These are phyloP conservation scores for Solanum corneliomulleri DNA, from an alignment of 257 asterid genomes.

Conservation along the genomic window DNA sequence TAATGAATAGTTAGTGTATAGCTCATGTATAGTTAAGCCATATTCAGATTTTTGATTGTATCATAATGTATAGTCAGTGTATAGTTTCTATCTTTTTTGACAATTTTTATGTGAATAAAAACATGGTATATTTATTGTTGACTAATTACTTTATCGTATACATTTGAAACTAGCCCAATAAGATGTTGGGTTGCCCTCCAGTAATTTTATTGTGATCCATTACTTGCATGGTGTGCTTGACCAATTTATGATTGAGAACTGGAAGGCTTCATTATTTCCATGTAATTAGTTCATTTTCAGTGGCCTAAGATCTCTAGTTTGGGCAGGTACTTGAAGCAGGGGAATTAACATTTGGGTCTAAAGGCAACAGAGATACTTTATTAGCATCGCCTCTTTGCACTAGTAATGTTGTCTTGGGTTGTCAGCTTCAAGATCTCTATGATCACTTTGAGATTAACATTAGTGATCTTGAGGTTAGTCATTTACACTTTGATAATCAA, in stretches of 20 bases:
- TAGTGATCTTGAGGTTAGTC: slow-evolving; percentile 56
- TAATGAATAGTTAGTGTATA: background rate
- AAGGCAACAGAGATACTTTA: slow-evolving; percentile 25
- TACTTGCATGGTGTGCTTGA: background rate
- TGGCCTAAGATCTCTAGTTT: slow-evolving; percentile 9
- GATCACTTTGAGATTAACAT: slow-evolving; percentile 48
- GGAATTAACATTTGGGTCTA: slow-evolving; percentile 45
- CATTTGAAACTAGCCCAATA: background rate
- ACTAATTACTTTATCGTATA: background rate
- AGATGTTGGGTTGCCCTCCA: background rate
- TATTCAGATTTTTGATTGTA: background rate
- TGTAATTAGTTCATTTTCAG: background rate
- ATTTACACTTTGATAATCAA: slow-evolving; percentile 1
- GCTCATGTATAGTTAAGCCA: background rate
- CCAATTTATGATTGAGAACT: background rate
- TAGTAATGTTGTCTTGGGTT: slow-evolving; percentile 20
- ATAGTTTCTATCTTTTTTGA: background rate
- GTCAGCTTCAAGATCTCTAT: slow-evolving; percentile 60
- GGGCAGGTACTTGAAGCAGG: slow-evolving; percentile 62
- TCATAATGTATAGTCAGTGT: background rate
- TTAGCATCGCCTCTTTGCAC: slow-evolving; percentile 13
- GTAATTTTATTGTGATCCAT: background rate
- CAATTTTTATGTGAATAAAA: background rate
- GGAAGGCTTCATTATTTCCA: background rate
- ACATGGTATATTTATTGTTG: background rate